Percentiles rank a stretch among this genome's conserved stretches.
These are phyloP conservation scores for Cryptomeria japonica DNA, from an alignment of 75 land plant species.

Conservation along the genomic window DNA sequence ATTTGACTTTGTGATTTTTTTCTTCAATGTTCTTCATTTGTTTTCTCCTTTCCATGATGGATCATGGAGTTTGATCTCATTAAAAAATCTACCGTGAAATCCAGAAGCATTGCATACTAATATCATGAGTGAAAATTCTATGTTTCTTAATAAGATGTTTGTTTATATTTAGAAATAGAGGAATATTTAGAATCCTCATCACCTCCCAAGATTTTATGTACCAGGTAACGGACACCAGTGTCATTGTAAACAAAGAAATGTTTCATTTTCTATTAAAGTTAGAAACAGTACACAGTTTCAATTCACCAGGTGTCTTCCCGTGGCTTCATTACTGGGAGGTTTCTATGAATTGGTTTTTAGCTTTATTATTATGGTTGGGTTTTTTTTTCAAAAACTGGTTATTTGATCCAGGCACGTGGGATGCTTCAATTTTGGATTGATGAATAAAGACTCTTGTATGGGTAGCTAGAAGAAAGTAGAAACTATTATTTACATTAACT, in stretches of 20 bases:
- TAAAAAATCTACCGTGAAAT: too few species aligned
- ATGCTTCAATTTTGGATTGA: neutral
- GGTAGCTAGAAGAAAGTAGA: neutral
- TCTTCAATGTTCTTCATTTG: too few species aligned
- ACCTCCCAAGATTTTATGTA: neutral
- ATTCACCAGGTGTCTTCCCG: neutral
- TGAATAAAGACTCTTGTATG: neutral
- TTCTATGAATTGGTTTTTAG: neutral
- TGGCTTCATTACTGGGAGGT: neutral
- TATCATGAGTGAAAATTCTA: too few species aligned
- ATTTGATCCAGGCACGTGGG: neutral
- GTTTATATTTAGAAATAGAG: too few species aligned
- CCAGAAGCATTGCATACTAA: too few species aligned
- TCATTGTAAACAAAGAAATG: neutral
- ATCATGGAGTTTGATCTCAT: too few species aligned
- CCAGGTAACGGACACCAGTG: neutral
- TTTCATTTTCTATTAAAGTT: neutral
- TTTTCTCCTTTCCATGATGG: too few species aligned
- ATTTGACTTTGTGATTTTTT: too few species aligned
- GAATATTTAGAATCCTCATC: neutral
- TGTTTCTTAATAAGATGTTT: too few species aligned
- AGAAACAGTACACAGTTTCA: neutral
- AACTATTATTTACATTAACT: neutral
- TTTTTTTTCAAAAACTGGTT: too few species aligned
- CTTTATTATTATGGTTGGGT: neutral